These are phyloP conservation scores for Rhododendron mucronatum DNA, from an alignment of 148 eudicot species.

Conservation along the genomic window DNA sequence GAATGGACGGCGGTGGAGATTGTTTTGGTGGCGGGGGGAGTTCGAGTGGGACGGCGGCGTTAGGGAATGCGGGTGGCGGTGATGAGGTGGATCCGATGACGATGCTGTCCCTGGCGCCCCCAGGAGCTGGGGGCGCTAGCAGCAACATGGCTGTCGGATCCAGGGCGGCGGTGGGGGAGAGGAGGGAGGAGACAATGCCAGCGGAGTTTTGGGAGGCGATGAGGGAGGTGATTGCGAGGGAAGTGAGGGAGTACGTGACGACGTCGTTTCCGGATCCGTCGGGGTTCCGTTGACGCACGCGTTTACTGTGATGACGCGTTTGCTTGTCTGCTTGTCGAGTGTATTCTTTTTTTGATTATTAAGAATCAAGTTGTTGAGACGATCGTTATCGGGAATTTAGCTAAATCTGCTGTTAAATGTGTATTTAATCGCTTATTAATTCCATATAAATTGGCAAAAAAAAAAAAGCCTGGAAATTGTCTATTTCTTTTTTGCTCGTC, in stretches of 20 bases:
- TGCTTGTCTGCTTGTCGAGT: background rate
- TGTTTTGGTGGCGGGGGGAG: background rate
- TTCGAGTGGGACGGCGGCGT: background rate
- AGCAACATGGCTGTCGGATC: too few species aligned
- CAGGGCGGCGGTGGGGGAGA: constrained; percentile 2
- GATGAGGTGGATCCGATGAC: constrained; percentile 43
- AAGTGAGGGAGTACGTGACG: constrained; percentile 60
- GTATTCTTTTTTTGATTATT: background rate
- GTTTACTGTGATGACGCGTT: background rate
- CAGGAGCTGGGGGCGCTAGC: constrained; percentile 19
- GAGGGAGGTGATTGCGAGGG: constrained; percentile 59
- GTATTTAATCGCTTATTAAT: background rate
- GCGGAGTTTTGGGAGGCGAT: constrained; percentile 55
- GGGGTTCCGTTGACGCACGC: constrained; percentile 20
- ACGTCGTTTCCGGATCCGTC: constrained; percentile 39
- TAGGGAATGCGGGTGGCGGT: background rate
- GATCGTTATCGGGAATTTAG: background rate
- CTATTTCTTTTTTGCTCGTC: too few species aligned
- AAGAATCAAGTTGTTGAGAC: background rate
- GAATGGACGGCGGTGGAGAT: constrained; percentile 3
- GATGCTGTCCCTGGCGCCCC: constrained; percentile 28
- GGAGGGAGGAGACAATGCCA: constrained; percentile 19
- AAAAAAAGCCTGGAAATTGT: too few species aligned
- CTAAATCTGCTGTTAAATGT: background rate
- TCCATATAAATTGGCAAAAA: background rate